Evolutionary conservation across 768 basidiomycete species (phyloP), one percentile per base, ranked within the genome.

Genomic region (Pisolithus microcarpus): DNA sequence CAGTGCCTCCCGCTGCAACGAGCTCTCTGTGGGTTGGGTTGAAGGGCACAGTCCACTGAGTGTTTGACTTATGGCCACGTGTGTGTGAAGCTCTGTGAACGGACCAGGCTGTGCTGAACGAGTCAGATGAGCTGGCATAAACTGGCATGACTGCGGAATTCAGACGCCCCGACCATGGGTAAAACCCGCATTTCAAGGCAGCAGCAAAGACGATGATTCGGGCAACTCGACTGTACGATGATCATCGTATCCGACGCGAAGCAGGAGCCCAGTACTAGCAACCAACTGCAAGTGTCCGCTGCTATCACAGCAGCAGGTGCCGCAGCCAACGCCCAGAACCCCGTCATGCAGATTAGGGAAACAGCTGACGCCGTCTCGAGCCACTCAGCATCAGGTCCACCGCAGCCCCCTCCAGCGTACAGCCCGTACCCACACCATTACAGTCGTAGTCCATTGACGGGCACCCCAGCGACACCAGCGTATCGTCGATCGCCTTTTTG

Each of bases 401-500:
- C 19, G 5, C 40, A 19, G 23, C 40, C 11, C 10, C 40, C 40
- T 21, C 40, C 40, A 5, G 10, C 21, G 4, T 42, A 42, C 40
- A 42, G 23, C 8, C 21, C 21, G 13, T 23, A 42, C 21, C 19
- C 40, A 42, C 11, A 19, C 23, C 40, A 19, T 11, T 13, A 10
- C 8, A 24, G 18, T 21, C 38, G 23, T 24, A 13, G 11, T 21
- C 40, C 10, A 9, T 21, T 42, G 21, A 42, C 21, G 21, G 21
- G 21, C 23, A 5, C 40, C n/a, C 23, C 40, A 8, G 11, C 18
- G 10, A 11, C 40, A 24, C 21, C 19, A 4, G 9, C 11, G 19
- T 16, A 39, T 24, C 56, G 38, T 24, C 46, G 16, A 19, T 53
- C 58, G 13, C 21, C 56, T 8, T 3, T 18, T 16, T 43, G 36